phyloP scores from a whole-genome alignment of 768 basidiomycete species.

The Podaxis sp. region DNA sequence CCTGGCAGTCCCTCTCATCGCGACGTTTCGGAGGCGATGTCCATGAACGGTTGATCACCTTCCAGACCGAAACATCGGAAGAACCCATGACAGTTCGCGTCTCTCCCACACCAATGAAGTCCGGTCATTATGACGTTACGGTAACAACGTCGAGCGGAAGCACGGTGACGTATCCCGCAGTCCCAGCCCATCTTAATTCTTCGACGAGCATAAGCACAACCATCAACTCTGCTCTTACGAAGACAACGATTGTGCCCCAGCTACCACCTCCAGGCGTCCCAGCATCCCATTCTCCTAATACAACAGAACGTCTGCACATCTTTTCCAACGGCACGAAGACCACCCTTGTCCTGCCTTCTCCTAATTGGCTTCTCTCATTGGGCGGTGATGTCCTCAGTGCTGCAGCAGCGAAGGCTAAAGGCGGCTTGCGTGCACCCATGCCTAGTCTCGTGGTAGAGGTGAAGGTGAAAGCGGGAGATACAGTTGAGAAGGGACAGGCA shows the following conservation, averaged over 20 bases:
- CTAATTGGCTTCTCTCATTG: constrained; percentile 65
- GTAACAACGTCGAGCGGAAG: constrained; percentile 32
- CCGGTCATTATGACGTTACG: constrained; percentile 48
- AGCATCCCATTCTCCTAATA: constrained; percentile 47
- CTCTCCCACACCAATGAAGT: constrained; percentile 26
- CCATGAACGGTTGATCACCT: constrained; percentile 54
- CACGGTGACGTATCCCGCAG: constrained; percentile 36
- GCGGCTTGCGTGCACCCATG: constrained; percentile 80
- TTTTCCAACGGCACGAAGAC: constrained; percentile 63
- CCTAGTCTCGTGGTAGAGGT: constrained; percentile 93
- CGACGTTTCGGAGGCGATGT: constrained; percentile 77
- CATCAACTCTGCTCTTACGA: constrained; percentile 42
- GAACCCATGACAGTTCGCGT: constrained; percentile 38
- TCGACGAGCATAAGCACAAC: constrained; percentile 50
- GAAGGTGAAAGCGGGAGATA: constrained; percentile 69
- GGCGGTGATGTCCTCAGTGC: constrained; percentile 54
- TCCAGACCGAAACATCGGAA: constrained; percentile 49
- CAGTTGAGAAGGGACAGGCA: constrained; percentile 75
- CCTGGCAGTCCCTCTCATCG: constrained; percentile 68
- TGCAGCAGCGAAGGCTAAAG: constrained; percentile 38
- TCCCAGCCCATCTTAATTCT: constrained; percentile 53
- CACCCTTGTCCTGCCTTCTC: constrained; percentile 62
- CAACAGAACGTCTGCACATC: constrained; percentile 73
- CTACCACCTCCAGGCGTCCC: constrained; percentile 47
- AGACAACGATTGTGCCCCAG: constrained; percentile 76